Evolutionary conservation across 352 stramenopile species (phyloP).

Genomic region (Phytopythium cucurbitacearum): DNA sequence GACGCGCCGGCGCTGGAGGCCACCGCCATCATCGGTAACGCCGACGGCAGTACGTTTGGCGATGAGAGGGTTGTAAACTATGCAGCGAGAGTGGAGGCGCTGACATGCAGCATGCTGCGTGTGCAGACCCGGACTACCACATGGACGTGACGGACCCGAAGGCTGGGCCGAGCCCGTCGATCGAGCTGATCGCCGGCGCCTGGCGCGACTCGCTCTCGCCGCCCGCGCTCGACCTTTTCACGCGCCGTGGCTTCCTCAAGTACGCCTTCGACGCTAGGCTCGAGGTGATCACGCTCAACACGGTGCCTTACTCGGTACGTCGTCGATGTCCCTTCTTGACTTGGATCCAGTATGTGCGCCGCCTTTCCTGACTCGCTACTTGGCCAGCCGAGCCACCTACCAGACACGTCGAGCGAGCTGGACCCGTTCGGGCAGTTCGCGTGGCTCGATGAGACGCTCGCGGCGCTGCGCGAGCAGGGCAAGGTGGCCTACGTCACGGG

Average conservation of each 20-base stretch:
- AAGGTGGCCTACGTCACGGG: conserved; percentile 86
- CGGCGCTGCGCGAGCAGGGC: conserved; percentile 30
- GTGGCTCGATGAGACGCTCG: conserved; percentile 84
- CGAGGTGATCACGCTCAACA: conserved; percentile 78
- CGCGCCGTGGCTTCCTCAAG: conserved; percentile 57
- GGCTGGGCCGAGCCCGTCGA: conserved; percentile 50
- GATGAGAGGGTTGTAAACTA: neutral
- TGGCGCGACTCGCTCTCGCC: conserved; percentile 60
- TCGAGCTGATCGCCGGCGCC: conserved; percentile 50
- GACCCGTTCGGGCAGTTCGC: conserved; percentile 91
- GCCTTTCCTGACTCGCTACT: too few relatives aligned
- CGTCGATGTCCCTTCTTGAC: neutral
- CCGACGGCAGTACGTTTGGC: conserved; percentile 51
- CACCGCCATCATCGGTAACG: conserved; percentile 81
- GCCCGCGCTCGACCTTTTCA: conserved; percentile 55
- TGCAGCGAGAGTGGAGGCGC: neutral
- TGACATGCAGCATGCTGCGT: conserved; percentile 5
- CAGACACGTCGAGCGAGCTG: conserved; percentile 52
- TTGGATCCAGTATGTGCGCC: too few relatives aligned
- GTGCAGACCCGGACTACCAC: conserved; percentile 72
- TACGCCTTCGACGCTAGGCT: conserved; percentile 66
- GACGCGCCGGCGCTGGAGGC: conserved; percentile 24
- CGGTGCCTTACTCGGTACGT: conserved; percentile 77
- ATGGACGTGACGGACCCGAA: conserved; percentile 74
- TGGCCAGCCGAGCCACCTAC: conserved; percentile 62